These are phyloP conservation scores for Suhomyces sp. DNA, from an alignment of 805 yeast species.

Conservation along the genomic window DNA sequence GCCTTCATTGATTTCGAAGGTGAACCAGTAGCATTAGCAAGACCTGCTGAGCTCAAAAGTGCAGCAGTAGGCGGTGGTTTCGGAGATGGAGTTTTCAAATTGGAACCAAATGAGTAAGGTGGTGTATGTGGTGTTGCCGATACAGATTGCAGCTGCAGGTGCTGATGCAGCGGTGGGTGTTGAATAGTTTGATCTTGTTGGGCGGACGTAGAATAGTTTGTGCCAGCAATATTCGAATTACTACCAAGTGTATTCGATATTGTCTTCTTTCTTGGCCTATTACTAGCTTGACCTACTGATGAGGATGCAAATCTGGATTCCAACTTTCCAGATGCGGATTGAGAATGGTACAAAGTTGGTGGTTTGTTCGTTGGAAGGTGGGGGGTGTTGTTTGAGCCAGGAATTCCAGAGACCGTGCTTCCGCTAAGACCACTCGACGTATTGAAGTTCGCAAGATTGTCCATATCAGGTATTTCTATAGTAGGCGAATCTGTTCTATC, in stretches of 20 bases:
- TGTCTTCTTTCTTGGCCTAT: conserved; percentile 38
- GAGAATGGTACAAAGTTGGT: conserved; percentile 42
- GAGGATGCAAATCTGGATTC: conserved; percentile 34
- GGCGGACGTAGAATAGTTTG: conserved; percentile 18
- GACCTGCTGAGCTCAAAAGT: conserved; percentile 14
- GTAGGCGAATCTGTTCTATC: conserved; percentile 55
- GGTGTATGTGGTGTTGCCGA: conserved; percentile 37
- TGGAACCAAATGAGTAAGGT: conserved; percentile 36
- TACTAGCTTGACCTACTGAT: conserved; percentile 13
- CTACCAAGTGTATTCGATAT: conserved; percentile 36
- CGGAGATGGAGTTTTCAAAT: conserved; percentile 38
- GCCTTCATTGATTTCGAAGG: conserved; percentile 53
- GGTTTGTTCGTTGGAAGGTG: conserved; percentile 38
- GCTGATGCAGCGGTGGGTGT: conserved; percentile 7
- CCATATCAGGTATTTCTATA: conserved; percentile 71
- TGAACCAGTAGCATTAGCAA: conserved; percentile 25
- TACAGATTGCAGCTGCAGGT: conserved; percentile 5
- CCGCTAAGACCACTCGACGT: conserved; percentile 1
- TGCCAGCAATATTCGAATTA: conserved; percentile 28
- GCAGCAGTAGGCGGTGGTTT: conserved; percentile 27
- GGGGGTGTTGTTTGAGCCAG: neutral
- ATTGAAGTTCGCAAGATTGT: conserved; percentile 30
- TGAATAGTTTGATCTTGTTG: conserved; percentile 1
- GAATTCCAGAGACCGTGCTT: neutral
- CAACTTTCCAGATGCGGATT: conserved; percentile 40